These are phyloP conservation scores for Microthlaspi erraticum DNA, from an alignment of 345 rosid species.

Conservation along the genomic window DNA sequence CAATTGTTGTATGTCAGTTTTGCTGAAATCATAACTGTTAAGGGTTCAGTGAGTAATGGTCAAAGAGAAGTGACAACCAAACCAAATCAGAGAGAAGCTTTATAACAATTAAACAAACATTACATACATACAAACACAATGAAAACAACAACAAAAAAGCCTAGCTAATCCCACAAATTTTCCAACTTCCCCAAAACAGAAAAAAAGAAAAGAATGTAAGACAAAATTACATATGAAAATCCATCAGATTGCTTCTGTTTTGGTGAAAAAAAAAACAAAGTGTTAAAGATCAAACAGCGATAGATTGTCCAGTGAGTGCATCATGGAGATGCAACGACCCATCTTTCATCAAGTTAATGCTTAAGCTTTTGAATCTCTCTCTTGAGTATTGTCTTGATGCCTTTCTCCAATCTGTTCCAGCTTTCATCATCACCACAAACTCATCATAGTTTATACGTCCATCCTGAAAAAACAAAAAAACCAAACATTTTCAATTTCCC, in stretches of 20 bases:
- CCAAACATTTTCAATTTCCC: neutral
- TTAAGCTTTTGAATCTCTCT: slow-evolving; percentile 96
- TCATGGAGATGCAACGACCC: slow-evolving; percentile 94
- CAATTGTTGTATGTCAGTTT: slow-evolving; percentile 21
- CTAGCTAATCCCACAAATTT: slow-evolving; percentile 35
- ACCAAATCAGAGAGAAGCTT: slow-evolving; percentile 18
- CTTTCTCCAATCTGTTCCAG: slow-evolving; percentile 99
- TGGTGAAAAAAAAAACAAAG: slow-evolving; percentile 14
- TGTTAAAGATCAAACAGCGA: slow-evolving; percentile 56
- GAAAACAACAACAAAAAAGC: neutral
- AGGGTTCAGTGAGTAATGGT: slow-evolving; percentile 5
- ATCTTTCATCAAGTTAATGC: slow-evolving; percentile 93
- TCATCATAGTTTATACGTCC: slow-evolving; percentile 89
- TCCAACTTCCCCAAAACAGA: slow-evolving; percentile 35
- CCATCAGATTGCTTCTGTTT: slow-evolving; percentile 25
- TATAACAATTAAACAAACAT: slow-evolving; percentile 39
- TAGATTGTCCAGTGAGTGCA: slow-evolving; percentile 75
- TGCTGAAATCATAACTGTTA: slow-evolving; percentile 15
- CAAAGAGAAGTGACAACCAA: slow-evolving; percentile 14
- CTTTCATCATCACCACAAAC: slow-evolving; percentile 96
- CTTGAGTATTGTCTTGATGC: slow-evolving; percentile 97
- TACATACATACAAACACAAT: slow-evolving; percentile 36
- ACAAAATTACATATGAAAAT: slow-evolving; percentile 33
- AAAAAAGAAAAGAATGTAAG: slow-evolving; percentile 21
- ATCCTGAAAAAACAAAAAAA: slow-evolving; percentile 54